Conservation (phyloP, 495 filamentous ascomycete species). For the Neurospora sp. region DNA sequence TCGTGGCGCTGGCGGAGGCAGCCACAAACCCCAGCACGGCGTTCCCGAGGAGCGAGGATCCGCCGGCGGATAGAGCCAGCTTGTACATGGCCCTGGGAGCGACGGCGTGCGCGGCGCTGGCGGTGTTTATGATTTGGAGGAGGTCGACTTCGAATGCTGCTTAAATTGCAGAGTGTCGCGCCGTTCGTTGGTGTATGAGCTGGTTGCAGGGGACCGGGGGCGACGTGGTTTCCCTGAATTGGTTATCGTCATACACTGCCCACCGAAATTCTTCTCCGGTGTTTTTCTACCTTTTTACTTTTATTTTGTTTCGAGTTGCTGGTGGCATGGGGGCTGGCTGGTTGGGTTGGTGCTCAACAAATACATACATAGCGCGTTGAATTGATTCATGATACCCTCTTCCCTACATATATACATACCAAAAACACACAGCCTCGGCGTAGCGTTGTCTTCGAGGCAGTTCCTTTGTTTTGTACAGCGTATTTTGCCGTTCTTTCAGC, state of each 20-base stretch:
- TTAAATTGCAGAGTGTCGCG: conserved; percentile 9
- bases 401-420: neutral
- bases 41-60: conserved; percentile 79
- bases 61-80: conserved; percentile 67
- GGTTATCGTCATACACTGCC: neutral
- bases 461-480: neutral
- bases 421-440: neutral
- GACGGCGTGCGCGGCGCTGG: conserved; percentile 68
- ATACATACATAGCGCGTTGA: neutral
- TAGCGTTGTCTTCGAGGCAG: neutral
- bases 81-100: conserved; percentile 80
- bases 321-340: neutral
- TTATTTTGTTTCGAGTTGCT: neutral
- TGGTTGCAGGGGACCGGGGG: neutral
- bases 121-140: conserved; percentile 62
- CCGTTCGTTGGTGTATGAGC: neutral
- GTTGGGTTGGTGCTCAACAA: neutral
- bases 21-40: conserved; percentile 80
- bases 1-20: conserved; percentile 77
- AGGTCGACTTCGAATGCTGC: conserved; percentile 27
- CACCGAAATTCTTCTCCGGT: neutral
- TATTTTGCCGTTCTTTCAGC: neutral
- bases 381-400: neutral
- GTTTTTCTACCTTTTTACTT: neutral
- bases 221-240: neutral